Percentiles rank a stretch among this genome's conserved stretches.
phyloP scores from a whole-genome alignment of 225 moss, liverwort and hornwort species.

The Sphagnum tenellum region DNA sequence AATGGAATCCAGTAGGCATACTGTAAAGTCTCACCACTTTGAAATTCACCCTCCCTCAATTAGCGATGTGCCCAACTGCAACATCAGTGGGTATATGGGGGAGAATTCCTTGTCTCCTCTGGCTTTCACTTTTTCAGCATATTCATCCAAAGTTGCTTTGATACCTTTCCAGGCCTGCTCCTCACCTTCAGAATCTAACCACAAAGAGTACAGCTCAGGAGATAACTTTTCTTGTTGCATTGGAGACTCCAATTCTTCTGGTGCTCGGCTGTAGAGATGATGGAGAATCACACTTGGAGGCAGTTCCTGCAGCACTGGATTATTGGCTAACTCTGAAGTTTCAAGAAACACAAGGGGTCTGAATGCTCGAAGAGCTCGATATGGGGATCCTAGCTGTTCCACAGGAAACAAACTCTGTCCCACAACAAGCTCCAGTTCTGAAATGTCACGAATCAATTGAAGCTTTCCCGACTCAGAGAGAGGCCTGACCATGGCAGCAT shows the following conservation, averaged over 20 bases:
- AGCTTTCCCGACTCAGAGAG: slow-evolving; percentile 85
- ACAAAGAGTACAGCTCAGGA: slow-evolving; percentile 77
- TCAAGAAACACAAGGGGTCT: slow-evolving; percentile 85
- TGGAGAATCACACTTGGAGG: slow-evolving; percentile 83
- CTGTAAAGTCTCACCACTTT: too few species aligned
- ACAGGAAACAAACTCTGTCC: slow-evolving; percentile 95
- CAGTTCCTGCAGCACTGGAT: slow-evolving; percentile 74
- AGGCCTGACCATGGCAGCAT: slow-evolving; percentile 85
- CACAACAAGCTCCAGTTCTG: slow-evolving; percentile 93
- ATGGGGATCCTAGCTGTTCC: slow-evolving; percentile 86
- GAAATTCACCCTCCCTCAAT: slow-evolving; percentile 6
- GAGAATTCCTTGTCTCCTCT: slow-evolving; percentile 95
- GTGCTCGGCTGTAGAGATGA: slow-evolving; percentile 86
- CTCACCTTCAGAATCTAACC: slow-evolving; percentile 85
- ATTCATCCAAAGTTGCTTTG: slow-evolving; percentile 74
- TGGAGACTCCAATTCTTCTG: slow-evolving; percentile 83
- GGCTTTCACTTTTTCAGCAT: slow-evolving; percentile 67
- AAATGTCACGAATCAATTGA: slow-evolving; percentile 85
- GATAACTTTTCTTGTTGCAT: slow-evolving; percentile 62
- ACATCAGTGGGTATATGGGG: slow-evolving; percentile 88
- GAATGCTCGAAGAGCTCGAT: slow-evolving; percentile 90
- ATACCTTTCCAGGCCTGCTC: slow-evolving; percentile 83
- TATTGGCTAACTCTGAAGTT: slow-evolving; percentile 54
- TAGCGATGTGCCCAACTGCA: slow-evolving; percentile 66
- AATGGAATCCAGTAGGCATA: too few species aligned